Conservation (phyloP, 495 filamentous ascomycete species). For the Podospora comata region DNA sequence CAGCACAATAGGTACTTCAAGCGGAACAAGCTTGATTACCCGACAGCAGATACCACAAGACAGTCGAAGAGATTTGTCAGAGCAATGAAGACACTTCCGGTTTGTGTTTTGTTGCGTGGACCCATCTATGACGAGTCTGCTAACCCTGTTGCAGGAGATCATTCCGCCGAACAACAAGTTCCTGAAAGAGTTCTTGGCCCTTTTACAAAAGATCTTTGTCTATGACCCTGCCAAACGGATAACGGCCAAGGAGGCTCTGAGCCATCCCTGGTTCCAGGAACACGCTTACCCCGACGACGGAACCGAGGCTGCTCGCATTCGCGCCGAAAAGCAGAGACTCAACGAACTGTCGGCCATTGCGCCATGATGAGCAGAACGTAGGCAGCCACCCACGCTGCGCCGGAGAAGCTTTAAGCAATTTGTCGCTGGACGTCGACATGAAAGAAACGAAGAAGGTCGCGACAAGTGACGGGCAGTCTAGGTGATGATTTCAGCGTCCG, state of each 20-base stretch:
- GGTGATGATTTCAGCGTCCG: neutral
- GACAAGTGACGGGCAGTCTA: neutral
- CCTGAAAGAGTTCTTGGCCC: slow-evolving; percentile 80
- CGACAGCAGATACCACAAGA: slow-evolving; percentile 78
- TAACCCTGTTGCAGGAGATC: slow-evolving; percentile 66
- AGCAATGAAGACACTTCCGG: slow-evolving; percentile 85
- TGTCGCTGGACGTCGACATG: neutral
- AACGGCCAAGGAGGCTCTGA: slow-evolving; percentile 83
- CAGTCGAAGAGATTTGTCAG: slow-evolving; percentile 89
- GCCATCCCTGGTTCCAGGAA: slow-evolving; percentile 95
- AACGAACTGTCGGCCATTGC: slow-evolving; percentile 7
- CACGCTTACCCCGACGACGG: slow-evolving; percentile 77
- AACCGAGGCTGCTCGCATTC: slow-evolving; percentile 82
- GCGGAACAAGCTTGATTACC: slow-evolving; percentile 80
- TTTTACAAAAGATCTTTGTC: slow-evolving; percentile 86
- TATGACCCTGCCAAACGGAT: slow-evolving; percentile 91
- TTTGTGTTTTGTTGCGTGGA: slow-evolving; percentile 46
- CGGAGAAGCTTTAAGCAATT: neutral
- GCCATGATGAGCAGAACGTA: neutral
- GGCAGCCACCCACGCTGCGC: neutral
- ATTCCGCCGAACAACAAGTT: slow-evolving; percentile 78
- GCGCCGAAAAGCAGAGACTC: slow-evolving; percentile 43
- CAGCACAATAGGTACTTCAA: slow-evolving; percentile 70
- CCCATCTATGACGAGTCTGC: neutral
- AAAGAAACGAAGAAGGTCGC: neutral